Evolutionary conservation across 2,329 filamentous ascomycete species (phyloP).

Genomic region (Clarireedia monteithiana): DNA sequence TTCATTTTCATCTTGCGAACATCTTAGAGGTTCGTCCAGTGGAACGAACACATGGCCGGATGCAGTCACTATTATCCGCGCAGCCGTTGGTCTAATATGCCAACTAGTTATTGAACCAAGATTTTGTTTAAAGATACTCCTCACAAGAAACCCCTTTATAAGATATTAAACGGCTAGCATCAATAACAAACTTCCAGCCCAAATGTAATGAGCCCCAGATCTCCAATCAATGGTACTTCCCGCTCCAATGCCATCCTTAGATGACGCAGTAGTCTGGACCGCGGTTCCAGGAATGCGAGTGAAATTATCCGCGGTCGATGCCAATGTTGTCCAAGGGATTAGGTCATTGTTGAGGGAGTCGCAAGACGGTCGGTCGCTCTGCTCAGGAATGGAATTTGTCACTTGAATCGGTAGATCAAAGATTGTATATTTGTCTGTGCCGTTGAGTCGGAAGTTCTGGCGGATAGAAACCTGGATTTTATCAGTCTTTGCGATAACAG

Average conservation of each 20-base stretch:
- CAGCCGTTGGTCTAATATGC: no score
- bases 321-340: conserved; percentile 38
- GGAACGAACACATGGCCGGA: no score
- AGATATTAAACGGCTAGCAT: conserved; percentile 26
- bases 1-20: no score
- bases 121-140: neutral
- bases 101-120: no score
- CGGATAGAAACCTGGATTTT: conserved; percentile 55
- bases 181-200: conserved; percentile 27
- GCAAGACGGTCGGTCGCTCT: conserved; percentile 38
- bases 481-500: neutral
- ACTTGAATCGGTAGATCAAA: conserved; percentile 63
- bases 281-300: conserved; percentile 23
- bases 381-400: conserved; percentile 52
- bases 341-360: conserved; percentile 45
- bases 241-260: conserved; percentile 29
- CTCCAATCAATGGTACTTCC: conserved; percentile 29
- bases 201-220: conserved; percentile 29
- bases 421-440: conserved; percentile 57
- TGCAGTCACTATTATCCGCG: no score
- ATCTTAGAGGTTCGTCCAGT: no score
- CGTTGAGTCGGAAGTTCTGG: conserved; percentile 61
- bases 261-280: conserved; percentile 27
- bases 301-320: conserved; percentile 29
- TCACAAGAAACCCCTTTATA: neutral